Base-by-base conservation (phyloP, 1,139 yeast species). In the Eremothecium cymbalariae region DNA sequence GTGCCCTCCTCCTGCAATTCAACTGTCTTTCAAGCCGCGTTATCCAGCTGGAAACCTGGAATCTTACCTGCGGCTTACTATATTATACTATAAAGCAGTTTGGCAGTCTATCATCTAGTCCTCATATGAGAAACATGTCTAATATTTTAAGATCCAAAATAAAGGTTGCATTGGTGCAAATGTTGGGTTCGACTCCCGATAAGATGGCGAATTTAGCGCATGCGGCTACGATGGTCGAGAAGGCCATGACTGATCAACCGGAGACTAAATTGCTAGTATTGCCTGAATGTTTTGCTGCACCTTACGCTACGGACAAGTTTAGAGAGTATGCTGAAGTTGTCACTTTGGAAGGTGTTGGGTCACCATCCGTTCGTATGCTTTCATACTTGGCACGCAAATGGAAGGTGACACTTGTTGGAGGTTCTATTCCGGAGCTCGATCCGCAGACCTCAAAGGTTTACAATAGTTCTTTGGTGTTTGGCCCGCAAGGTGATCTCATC, bases 221-320 rank as follows among this genome's bases (percentile, higher is more conserved):
- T 45, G 81, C 74, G 0, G 61, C 65, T 23, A 60, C 60, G 16
- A 68, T 62, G 43, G 65, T 75, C 25, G 66, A 63, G 27, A 64
- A 63, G 21, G 84, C 85, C 3, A 57, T 74, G 16, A 40, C 49
- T 3, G 62, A 67, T 32, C 64, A 76, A 22, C 73, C 74, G 21
- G 63, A 65, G 25, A 65, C 78, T 12, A 81, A 79, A 45, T 60
- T 77, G 39, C 55, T 64, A 4, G 64, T 63, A 3, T 46, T 64
- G 5, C 68, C 68, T 4, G 97, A 90, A 62, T 88, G 96, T 62
- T 90, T 88, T 72, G 88, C 88, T 59, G 82, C 96, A 1, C 97
- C 97, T 4, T 90, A 90, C 53, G 79, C 94, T 0, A 95, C 85
- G 18, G 74, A 75, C 40, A 81, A 90, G 41, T 90, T 90, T 60